Evolutionary conservation across 768 basidiomycete genomes (phyloP), one percentile per base, ranked within the genome.

Genomic region (Pisolithus albus): DNA sequence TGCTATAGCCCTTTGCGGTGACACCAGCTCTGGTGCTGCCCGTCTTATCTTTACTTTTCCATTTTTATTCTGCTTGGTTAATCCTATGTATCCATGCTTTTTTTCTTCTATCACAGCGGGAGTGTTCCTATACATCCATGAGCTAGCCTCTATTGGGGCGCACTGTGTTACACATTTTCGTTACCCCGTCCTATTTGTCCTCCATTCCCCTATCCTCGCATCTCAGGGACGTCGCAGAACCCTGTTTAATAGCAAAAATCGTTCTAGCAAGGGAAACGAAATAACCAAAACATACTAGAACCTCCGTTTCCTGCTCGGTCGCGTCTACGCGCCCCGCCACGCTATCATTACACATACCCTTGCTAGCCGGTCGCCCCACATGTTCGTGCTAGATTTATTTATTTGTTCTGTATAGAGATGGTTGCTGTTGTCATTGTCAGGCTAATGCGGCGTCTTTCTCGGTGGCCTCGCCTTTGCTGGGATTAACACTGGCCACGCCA

Each of bases 1-100:
- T 92, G 46, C 70, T 90, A 68, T 90, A 76, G 64, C 54, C 46
- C 24, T 7, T 46, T 32, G 43, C 46, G 37, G 50, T 40, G 9
- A 58, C 43, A 48, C 49, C 52, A 40, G 36, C 28, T 39, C 37
- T 32, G 18, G n/a, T 48, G 16, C 43, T 30, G 7, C 37, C 18
- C 18, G n/a, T 44, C 19, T 52, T 30, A 8, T 30, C 18, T 49
- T 49, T 46, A 40, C 40, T 40, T 52, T 45, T 8, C 15, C 16
- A 19, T 15, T 30, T 52, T 45, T 23, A 37, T 21, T 28, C 19
- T 44, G 23, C 36, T 36, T 43, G 37, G 46, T 49, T 50, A 42
- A 41, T 23, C 21, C 46, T 42, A 55, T 64, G 47, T 57, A 56
- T 52, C 49, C 37, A 40, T 26, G 34, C 37, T 49, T 24, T 51